phyloP scores from a whole-genome alignment of 208 protist genomes.

The Acanthamoeba triangularis region DNA sequence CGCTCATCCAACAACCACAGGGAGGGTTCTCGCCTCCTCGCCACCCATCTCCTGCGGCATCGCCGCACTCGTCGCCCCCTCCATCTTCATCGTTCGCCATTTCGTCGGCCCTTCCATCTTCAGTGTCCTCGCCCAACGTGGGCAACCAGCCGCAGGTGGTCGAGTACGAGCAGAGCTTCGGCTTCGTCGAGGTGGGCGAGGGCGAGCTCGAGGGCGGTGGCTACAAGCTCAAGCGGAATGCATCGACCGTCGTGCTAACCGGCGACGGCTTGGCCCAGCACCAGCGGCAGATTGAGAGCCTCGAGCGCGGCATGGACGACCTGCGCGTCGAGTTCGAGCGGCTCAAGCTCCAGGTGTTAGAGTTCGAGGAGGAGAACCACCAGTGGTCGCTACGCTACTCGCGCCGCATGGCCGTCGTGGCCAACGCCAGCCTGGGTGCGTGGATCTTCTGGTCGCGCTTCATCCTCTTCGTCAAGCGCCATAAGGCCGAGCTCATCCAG shows the following conservation, averaged over 20 bases:
- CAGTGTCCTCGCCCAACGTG: not conserved
- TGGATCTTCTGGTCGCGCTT: slow-evolving; percentile 59
- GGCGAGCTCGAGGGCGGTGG: slow-evolving; percentile 3
- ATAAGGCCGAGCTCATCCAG: slow-evolving; percentile 43
- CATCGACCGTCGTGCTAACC: not conserved
- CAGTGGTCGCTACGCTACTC: slow-evolving; percentile 50
- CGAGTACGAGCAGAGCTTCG: slow-evolving; percentile 65
- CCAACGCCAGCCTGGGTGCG: slow-evolving; percentile 23
- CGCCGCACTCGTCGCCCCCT: not conserved
- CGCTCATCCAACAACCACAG: no score
- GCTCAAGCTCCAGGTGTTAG: slow-evolving; percentile 12
- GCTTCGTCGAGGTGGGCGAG: slow-evolving; percentile 44
- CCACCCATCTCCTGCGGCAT: no score
- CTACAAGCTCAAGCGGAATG: slow-evolving; percentile 45
- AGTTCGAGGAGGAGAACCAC: slow-evolving; percentile 63
- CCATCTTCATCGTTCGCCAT: not conserved
- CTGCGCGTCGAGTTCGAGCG: slow-evolving; percentile 6
- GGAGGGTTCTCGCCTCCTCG: no score
- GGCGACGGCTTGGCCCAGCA: slow-evolving; percentile 22
- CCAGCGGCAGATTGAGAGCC: slow-evolving; percentile 12
- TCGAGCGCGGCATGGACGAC: slow-evolving; percentile 7
- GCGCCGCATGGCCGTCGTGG: slow-evolving; percentile 12
- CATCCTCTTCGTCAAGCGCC: slow-evolving; percentile 43
- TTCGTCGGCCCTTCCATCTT: not conserved
- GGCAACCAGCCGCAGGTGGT: slow-evolving; percentile 8